Conservation (phyloP, 371 early-diverging fungal species). For the Rozella allomycis region DNA sequence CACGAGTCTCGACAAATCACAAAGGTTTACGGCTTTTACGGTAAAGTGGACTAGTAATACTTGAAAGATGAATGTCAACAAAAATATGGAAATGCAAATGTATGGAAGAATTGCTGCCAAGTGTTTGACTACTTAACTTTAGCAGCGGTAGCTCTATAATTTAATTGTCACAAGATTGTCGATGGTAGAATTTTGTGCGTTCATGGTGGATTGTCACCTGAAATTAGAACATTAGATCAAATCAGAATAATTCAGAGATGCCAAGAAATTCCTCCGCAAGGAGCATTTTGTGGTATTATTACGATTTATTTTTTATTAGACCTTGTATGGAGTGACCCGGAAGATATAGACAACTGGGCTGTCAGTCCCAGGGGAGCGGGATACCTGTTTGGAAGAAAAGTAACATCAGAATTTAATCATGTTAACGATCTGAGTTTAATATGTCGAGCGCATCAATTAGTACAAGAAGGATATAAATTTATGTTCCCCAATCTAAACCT, state of each 20-base stretch:
- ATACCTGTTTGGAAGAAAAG: constrained; percentile 91
- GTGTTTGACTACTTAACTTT: constrained; percentile 96
- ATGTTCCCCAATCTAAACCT: constrained; percentile 93
- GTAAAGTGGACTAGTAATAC: no score
- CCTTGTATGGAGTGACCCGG: constrained; percentile 98
- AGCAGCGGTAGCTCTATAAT: constrained; percentile 47
- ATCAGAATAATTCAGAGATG: constrained; percentile 87
- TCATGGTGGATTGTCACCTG: constrained; percentile 97
- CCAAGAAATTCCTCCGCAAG: constrained; percentile 97
- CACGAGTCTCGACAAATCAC: constrained; percentile 98
- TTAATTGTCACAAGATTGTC: constrained; percentile 36
- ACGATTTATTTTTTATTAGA: constrained; percentile 30
- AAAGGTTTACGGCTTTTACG: constrained; percentile 98
- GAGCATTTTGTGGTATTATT: constrained; percentile 76
- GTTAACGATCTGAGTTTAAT: constrained; percentile 91
- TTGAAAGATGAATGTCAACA: constrained; percentile 98
- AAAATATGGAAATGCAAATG: constrained; percentile 93
- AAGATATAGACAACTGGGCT: constrained; percentile 95
- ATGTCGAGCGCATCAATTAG: constrained; percentile 97
- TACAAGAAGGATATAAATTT: constrained; percentile 92
- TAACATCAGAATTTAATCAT: constrained; percentile 83
- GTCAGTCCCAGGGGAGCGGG: constrained; percentile 97
- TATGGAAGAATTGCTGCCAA: constrained; percentile 97
- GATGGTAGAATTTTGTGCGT: constrained; percentile 92
- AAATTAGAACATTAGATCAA: constrained; percentile 90